These are phyloP conservation scores for Neoboletus magnificus DNA, from an alignment of 768 basidiomycete species.

Conservation along the genomic window DNA sequence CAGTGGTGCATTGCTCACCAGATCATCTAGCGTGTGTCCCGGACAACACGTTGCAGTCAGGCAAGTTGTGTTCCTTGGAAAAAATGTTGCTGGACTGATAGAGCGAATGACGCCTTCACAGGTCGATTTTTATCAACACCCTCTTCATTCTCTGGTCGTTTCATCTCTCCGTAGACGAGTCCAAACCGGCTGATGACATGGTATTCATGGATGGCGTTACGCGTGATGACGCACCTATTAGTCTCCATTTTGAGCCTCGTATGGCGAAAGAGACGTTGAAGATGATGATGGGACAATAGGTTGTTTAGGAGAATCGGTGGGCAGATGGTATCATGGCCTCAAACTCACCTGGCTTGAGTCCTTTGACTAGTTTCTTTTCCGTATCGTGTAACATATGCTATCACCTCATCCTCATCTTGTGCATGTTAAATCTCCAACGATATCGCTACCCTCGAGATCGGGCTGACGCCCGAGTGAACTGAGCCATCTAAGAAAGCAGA, in stretches of 20 bases:
- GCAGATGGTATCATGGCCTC: background rate
- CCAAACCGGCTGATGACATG: slow-evolving; percentile 50
- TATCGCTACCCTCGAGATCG: background rate
- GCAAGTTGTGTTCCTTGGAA: slow-evolving; percentile 21
- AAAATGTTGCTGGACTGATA: too few relatives aligned
- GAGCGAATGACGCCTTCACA: slow-evolving; percentile 14
- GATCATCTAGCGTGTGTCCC: slow-evolving; percentile 48
- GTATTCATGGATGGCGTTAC: slow-evolving; percentile 40
- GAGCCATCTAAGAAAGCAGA: background rate
- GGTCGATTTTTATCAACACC: slow-evolving; percentile 59
- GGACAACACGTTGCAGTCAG: slow-evolving; percentile 52
- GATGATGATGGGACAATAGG: slow-evolving; percentile 1
- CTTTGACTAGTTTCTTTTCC: too few relatives aligned
- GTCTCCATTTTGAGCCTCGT: slow-evolving; percentile 49
- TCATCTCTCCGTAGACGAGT: slow-evolving; percentile 43
- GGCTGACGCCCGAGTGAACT: background rate
- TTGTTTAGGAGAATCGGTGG: background rate
- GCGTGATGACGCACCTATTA: slow-evolving; percentile 42
- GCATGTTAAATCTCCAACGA: too few relatives aligned
- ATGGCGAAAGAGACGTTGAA: slow-evolving; percentile 11
- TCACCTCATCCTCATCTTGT: background rate
- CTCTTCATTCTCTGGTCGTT: slow-evolving; percentile 63
- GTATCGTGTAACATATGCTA: background rate
- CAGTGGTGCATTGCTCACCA: background rate
- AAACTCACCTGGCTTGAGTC: background rate